Evolutionary conservation across 2,329 filamentous ascomycete species (phyloP).

Genomic region (Talaromyces sp.): DNA sequence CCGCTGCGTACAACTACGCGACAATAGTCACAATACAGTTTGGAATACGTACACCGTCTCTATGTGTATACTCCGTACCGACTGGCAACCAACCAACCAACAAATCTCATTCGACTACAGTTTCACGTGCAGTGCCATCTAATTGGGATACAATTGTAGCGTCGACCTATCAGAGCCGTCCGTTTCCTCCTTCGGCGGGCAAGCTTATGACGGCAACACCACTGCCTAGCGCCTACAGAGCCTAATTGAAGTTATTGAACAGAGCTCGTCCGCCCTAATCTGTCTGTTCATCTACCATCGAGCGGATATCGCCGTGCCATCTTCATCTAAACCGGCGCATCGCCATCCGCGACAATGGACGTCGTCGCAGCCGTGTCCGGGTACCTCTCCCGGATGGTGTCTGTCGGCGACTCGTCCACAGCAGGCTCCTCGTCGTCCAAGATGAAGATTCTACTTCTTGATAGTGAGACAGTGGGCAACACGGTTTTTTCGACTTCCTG

Average conservation of each 20-base stretch:
- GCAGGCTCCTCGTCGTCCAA: slow-evolving; percentile 64
- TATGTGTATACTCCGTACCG: too few species aligned
- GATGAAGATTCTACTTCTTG: slow-evolving; percentile 96
- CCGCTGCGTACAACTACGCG: neutral
- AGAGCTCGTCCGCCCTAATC: neutral
- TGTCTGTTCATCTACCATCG: neutral
- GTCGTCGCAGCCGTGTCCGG: slow-evolving; percentile 86
- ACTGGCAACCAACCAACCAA: neutral
- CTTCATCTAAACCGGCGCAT: neutral
- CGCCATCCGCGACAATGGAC: slow-evolving; percentile 64
- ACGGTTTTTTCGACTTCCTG: slow-evolving; percentile 21
- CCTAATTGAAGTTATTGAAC: neutral
- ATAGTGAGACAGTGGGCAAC: slow-evolving; percentile 75
- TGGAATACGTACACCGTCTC: neutral
- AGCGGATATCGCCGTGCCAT: neutral
- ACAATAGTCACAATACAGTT: neutral
- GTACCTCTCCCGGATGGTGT: slow-evolving; percentile 96
- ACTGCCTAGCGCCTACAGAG: neutral
- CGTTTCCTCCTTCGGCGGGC: neutral
- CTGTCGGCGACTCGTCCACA: slow-evolving; percentile 65
- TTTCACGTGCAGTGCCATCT: neutral
- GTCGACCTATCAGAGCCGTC: slow-evolving; percentile 6
- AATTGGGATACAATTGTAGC: neutral
- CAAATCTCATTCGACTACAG: neutral
- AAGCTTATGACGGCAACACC: neutral